Evolutionary conservation across 352 stramenopile species (phyloP).

Genomic region (Globisporangium splendens): DNA sequence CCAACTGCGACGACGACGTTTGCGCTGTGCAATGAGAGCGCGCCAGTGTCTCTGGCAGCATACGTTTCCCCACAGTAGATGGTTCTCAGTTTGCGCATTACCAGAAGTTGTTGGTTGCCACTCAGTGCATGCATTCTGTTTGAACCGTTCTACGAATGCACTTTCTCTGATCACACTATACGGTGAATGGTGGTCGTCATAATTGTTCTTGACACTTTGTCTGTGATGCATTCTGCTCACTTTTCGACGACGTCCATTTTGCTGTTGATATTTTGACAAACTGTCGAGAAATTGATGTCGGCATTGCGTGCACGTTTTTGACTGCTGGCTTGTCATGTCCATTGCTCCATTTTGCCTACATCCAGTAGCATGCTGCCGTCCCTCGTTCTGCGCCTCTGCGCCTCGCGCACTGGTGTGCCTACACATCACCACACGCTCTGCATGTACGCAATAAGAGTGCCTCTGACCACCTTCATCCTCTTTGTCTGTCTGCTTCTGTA

Average conservation of each 20-base stretch:
- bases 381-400: neutral
- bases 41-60: conserved; percentile 2
- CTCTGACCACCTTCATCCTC: neutral
- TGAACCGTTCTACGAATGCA: too few species aligned
- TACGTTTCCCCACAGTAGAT: conserved; percentile 4
- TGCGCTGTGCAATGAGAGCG: neutral
- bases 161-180: too few species aligned
- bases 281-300: too few species aligned
- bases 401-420: neutral
- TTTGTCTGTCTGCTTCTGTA: neutral
- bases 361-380: neutral
- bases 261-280: too few species aligned
- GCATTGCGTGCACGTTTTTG: neutral
- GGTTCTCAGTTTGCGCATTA: neutral
- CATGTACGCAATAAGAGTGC: neutral
- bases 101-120: too few species aligned
- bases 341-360: neutral
- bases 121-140: too few species aligned
- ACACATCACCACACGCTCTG: neutral
- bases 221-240: too few species aligned
- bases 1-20: conserved; percentile 1
- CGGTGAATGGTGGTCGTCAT: too few species aligned
- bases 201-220: too few species aligned
- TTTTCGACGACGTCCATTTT: too few species aligned
- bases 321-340: neutral